phyloP scores from a whole-genome alignment of 257 asterid species.

The Solanum gandarillasii region DNA sequence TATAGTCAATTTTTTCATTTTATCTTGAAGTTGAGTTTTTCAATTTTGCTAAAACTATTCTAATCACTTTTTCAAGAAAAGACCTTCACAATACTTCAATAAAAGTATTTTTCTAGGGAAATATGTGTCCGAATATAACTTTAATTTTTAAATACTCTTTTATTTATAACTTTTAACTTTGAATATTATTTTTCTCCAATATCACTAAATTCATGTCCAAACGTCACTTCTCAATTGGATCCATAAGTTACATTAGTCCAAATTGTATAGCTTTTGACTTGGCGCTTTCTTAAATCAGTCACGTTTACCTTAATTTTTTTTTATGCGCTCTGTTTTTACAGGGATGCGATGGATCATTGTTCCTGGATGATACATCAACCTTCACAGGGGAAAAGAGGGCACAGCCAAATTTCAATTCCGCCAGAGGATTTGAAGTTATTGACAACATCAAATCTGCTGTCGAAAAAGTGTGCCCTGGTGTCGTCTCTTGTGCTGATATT shows the following conservation, averaged over 20 bases:
- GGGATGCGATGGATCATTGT: constrained; percentile 93
- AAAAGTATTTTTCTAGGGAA: background rate
- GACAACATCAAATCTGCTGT: constrained; percentile 74
- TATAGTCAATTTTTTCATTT: background rate
- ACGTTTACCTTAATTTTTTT: background rate
- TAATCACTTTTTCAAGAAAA: background rate
- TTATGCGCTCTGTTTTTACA: background rate
- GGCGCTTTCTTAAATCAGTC: background rate
- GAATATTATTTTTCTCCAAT: background rate
- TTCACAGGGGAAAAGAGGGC: constrained; percentile 74
- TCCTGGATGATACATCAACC: constrained; percentile 75
- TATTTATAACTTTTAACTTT: too few relatives aligned
- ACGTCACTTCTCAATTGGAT: background rate
- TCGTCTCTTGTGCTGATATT: constrained; percentile 75
- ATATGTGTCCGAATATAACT: background rate
- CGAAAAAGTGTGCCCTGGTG: constrained; percentile 56
- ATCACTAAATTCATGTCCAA: background rate
- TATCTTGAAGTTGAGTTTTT: background rate
- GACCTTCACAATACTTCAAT: background rate
- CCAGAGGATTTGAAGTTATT: constrained; percentile 64
- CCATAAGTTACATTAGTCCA: background rate
- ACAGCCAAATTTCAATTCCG: constrained; percentile 53
- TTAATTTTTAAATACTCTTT: too few relatives aligned
- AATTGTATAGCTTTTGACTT: background rate
- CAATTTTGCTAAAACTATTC: background rate